These are phyloP conservation scores for Byssochlamys sp. DNA, from an alignment of 2,329 filamentous ascomycete species.

Conservation along the genomic window DNA sequence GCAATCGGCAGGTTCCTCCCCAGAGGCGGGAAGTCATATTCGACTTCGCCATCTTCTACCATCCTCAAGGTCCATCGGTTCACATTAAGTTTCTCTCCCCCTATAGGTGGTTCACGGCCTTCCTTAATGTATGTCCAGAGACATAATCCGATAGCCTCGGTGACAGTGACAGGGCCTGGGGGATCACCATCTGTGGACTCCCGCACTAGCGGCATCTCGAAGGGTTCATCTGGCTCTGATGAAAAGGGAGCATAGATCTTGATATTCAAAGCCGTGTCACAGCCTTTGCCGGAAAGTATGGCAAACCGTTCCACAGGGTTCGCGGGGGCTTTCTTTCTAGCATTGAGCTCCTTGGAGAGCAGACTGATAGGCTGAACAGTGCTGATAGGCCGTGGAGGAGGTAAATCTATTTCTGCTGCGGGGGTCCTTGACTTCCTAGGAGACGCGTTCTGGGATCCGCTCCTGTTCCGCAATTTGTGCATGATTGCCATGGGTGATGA, in stretches of 20 bases:
- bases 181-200: constrained; percentile 45
- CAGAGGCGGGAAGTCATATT: constrained; percentile 56
- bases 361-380: constrained; percentile 48
- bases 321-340: constrained; percentile 47
- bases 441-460: constrained; percentile 32
- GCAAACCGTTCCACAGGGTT: constrained; percentile 55
- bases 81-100: constrained; percentile 45
- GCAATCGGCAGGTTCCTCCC: constrained; percentile 48
- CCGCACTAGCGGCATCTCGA: constrained; percentile 50
- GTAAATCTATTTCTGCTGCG: constrained; percentile 45
- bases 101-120: constrained; percentile 44
- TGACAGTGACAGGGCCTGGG: constrained; percentile 44
- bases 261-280: constrained; percentile 52
- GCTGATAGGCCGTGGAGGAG: constrained; percentile 53
- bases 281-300: constrained; percentile 51
- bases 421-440: constrained; percentile 43
- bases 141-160: constrained; percentile 54
- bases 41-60: constrained; percentile 58
- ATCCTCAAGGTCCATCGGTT: constrained; percentile 58
- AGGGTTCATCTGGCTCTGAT: constrained; percentile 44
- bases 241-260: constrained; percentile 56
- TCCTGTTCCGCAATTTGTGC: constrained; percentile 26
- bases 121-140: constrained; percentile 56
- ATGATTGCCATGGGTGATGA: constrained; percentile 42
- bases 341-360: constrained; percentile 49